Conservation (phyloP, 345 rosid species). For the Geranium brycei region DNA sequence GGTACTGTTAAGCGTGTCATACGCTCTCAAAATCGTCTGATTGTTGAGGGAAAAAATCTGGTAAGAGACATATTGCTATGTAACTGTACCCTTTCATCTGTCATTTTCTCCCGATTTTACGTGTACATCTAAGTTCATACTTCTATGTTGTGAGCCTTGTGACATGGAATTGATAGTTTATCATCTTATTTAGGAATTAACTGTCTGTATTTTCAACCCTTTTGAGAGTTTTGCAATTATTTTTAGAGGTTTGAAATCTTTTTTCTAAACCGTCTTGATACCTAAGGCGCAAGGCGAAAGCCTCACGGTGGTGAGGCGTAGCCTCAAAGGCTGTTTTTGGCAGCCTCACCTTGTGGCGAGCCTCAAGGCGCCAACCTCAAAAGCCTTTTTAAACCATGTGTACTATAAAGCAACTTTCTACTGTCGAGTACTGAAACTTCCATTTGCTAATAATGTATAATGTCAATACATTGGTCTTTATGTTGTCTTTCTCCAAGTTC, state of each 20-base stretch:
- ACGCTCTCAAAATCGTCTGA: constrained; percentile 77
- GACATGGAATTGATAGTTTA: background rate
- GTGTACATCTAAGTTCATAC: background rate
- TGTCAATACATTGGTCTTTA: too few relatives aligned
- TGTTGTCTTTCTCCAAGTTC: too few relatives aligned
- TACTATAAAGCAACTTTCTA: background rate
- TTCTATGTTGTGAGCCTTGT: background rate
- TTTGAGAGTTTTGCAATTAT: background rate
- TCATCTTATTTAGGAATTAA: background rate
- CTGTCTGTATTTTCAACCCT: background rate
- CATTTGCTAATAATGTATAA: background rate
- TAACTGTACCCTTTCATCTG: background rate
- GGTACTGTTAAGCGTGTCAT: constrained; percentile 63
- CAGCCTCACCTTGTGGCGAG: too few relatives aligned
- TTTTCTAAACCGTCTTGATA: too few relatives aligned
- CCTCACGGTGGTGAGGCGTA: too few relatives aligned
- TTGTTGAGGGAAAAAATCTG: constrained; percentile 85
- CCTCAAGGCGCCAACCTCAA: too few relatives aligned
- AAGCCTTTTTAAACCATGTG: background rate
- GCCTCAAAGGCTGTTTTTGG: too few relatives aligned
- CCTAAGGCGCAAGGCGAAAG: too few relatives aligned
- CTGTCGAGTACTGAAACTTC: background rate
- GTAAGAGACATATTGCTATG: constrained; percentile 18
- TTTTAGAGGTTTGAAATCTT: background rate
- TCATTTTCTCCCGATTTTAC: background rate